These are phyloP conservation scores for Phialophora macrospora DNA, from an alignment of 2,329 filamentous ascomycete species.

Conservation along the genomic window DNA sequence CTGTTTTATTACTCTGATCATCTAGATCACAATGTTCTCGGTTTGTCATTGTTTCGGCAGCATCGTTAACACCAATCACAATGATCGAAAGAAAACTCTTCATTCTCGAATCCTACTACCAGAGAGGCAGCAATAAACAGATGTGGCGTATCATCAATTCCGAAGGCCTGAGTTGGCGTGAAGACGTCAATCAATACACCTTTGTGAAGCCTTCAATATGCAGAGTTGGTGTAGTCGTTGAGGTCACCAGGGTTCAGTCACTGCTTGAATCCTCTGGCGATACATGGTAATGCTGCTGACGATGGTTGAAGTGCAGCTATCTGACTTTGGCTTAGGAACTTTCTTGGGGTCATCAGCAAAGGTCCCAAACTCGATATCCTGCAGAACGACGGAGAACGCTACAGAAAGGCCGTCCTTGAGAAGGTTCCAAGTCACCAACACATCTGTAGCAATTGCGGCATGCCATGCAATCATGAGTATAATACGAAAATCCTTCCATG, in stretches of 20 bases:
- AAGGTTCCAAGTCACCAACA: constrained; percentile 12
- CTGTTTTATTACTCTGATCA: not conserved
- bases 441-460: constrained; percentile 29
- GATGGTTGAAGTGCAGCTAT: not conserved
- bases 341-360: constrained; percentile 29
- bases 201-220: constrained; percentile 24
- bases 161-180: constrained; percentile 22
- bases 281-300: constrained; percentile 19
- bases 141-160: constrained; percentile 25
- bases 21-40: not conserved
- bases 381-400: constrained; percentile 17
- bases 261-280: constrained; percentile 18
- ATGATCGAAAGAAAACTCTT: constrained; percentile 30
- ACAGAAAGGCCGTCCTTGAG: constrained; percentile 28
- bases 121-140: constrained; percentile 13
- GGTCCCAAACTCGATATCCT: constrained; percentile 24
- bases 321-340: constrained; percentile 18
- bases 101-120: constrained; percentile 27
- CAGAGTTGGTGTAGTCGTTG: constrained; percentile 22
- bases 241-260: constrained; percentile 24
- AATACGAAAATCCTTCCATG: not conserved
- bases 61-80: not conserved
- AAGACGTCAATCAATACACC: constrained; percentile 19
- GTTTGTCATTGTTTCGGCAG: not conserved
- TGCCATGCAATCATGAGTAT: constrained; percentile 40